Evolutionary conservation across 148 eudicot genomes (phyloP).

Genomic region (Camellia sinensis): DNA sequence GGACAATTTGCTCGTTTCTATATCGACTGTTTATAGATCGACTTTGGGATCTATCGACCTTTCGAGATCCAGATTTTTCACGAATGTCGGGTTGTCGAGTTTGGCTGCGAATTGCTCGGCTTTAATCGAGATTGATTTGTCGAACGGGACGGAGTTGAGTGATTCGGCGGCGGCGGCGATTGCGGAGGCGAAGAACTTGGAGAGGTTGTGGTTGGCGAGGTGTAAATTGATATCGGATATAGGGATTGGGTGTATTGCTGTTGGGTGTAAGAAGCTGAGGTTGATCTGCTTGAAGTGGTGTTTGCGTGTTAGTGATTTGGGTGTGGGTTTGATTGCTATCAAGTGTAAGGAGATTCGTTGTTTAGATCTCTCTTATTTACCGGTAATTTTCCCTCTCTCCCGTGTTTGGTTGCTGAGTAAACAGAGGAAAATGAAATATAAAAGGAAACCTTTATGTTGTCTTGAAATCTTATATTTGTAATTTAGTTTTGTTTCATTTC

Average conservation of each 20-base stretch:
- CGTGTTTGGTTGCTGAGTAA: background rate
- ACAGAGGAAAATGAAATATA: too few relatives aligned
- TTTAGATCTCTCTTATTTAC: conserved; percentile 87
- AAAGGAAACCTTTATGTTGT: too few relatives aligned
- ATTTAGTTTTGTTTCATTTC: too few relatives aligned
- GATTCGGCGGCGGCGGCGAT: conserved; percentile 59
- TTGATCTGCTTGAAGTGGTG: conserved; percentile 76
- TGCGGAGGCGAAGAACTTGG: conserved; percentile 67
- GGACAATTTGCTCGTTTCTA: conserved; percentile 36
- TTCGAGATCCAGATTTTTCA: conserved; percentile 56
- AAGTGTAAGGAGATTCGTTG: conserved; percentile 65
- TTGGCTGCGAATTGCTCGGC: conserved; percentile 45
- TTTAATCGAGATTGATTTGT: conserved; percentile 63
- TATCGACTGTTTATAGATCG: conserved; percentile 16
- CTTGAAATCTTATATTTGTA: too few relatives aligned
- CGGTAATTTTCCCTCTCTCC: conserved; percentile 38
- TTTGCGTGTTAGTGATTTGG: conserved; percentile 81
- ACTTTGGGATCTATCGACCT: conserved; percentile 46
- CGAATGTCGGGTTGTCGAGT: conserved; percentile 49
- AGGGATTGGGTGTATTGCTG: conserved; percentile 92
- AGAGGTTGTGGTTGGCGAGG: conserved; percentile 66
- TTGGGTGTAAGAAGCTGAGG: conserved; percentile 74
- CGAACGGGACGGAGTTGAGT: conserved; percentile 58
- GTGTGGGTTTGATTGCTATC: conserved; percentile 78
- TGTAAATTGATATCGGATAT: conserved; percentile 82